phyloP scores from a whole-genome alignment of 768 basidiomycete genomes.

The Arthromyces matolae region DNA sequence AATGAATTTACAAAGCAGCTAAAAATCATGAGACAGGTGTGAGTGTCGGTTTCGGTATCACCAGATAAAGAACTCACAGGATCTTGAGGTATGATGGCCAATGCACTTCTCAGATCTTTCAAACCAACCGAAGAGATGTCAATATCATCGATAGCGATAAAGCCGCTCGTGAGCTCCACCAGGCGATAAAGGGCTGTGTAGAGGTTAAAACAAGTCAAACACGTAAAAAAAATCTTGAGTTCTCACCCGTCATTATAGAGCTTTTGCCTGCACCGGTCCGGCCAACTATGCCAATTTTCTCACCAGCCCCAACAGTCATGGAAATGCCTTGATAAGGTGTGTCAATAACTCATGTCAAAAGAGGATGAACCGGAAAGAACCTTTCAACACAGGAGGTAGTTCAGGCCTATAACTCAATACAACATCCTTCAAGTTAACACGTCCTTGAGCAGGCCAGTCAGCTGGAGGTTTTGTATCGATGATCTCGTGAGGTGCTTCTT shows the following conservation, averaged over 20 bases:
- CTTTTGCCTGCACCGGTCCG: conserved; percentile 87
- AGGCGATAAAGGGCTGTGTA: conserved; percentile 69
- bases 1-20: conserved; percentile 43
- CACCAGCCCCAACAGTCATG: conserved; percentile 66
- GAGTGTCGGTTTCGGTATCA: no score
- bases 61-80: conserved; percentile 42
- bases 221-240: neutral
- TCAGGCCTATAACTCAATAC: conserved; percentile 83
- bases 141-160: conserved; percentile 76
- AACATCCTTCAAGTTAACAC: conserved; percentile 71
- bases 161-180: conserved; percentile 74
- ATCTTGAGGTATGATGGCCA: conserved; percentile 86
- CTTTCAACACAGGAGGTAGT: conserved; percentile 85
- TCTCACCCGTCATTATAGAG: conserved; percentile 74
- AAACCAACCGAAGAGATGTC: conserved; percentile 82
- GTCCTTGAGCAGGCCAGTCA: conserved; percentile 74
- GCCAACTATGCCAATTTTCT: conserved; percentile 92
- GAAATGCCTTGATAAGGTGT: conserved; percentile 36
- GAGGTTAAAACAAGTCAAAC: neutral
- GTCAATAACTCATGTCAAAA: neutral
- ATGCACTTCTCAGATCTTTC: conserved; percentile 58
- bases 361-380: conserved; percentile 17
- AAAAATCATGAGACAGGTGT: conserved; percentile 4
- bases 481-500: conserved; percentile 72
- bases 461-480: conserved; percentile 54